Evolutionary conservation across 495 filamentous ascomycete species (phyloP), one percentile per base, ranked within the genome.

Genomic region (Melanomma pulvis-pyrius): DNA sequence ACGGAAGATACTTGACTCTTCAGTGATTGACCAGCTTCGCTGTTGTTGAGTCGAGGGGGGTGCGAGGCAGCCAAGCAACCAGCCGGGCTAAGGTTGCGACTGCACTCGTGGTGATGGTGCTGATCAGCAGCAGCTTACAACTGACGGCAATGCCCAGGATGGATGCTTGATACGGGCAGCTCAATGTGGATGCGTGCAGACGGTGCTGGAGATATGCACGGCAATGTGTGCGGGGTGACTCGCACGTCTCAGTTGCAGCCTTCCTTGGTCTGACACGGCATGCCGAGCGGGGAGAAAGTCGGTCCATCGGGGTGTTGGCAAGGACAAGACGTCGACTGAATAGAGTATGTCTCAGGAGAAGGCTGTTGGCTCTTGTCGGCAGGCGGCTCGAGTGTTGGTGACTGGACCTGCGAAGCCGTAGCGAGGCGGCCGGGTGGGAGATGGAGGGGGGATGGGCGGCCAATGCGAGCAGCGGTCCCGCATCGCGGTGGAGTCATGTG

Each of bases 401-500:
- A 50, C 25, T 29, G 5, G 19, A 50, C 13, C 36, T 21, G 59
- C 28, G 30, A 21, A 24, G 50, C 12, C 24, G 49, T 26, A 29
- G 17, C 59, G 50, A 26, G 51, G 19, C 50, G 32, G 22, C 25
- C 32, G 49, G 34, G 51, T 26, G 21, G 47, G 26, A 46, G 36
- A 49, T 26, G 24, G 29, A 51, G 59, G 65, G 63, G 65, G 58
- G 47, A 61, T 59, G 58, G 65, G 26, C 65, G 59, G 65, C 65
- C 51, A 51, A 58, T 68, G 65, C 51, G 63, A 67, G 48, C 12
- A 41, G 36, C 15, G 46, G 25, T 24, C 64, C 24, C 61, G 67
- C 67, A 69, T 50, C 13, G 3, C 26, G 32, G 32, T 17, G 6
- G 24, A 34, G 67, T 69, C 67, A 69, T 69, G 67, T 69, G 67